phyloP scores from a whole-genome alignment of 345 rosid species.

The Mallotus nudiflorus region DNA sequence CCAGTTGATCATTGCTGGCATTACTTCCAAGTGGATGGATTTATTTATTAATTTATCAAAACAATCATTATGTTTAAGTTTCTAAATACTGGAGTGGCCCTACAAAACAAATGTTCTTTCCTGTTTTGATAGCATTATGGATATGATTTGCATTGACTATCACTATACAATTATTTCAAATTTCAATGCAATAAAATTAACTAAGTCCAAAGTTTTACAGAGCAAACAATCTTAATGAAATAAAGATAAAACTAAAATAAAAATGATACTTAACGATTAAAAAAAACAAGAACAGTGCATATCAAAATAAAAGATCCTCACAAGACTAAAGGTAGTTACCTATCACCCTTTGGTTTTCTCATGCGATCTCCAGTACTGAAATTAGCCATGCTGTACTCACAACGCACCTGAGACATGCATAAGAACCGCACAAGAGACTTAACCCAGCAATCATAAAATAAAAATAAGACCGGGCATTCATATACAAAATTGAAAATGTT shows the following conservation, averaged over 20 bases:
- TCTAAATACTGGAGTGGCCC: background rate
- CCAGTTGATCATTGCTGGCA: background rate
- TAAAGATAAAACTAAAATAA: background rate
- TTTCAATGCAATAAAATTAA: background rate
- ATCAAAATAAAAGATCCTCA: background rate
- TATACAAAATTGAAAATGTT: conserved; percentile 4
- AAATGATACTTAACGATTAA: background rate
- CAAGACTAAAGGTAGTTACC: conserved; percentile 33
- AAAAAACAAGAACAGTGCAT: background rate
- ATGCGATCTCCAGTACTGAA: conserved; percentile 88
- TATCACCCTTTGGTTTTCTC: conserved; percentile 86
- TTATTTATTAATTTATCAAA: background rate
- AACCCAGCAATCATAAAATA: background rate
- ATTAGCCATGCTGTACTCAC: conserved; percentile 96
- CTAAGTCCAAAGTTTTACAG: background rate
- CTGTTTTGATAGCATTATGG: background rate
- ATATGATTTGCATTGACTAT: background rate
- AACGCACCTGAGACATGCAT: conserved; percentile 53
- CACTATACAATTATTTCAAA: background rate
- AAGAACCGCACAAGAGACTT: background rate
- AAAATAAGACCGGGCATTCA: background rate
- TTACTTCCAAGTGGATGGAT: background rate
- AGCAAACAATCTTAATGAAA: background rate
- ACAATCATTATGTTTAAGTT: background rate
- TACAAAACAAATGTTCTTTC: background rate